A percentile compares a stretch with the other conserved stretches of the same genome.
These are phyloP conservation scores for Russula lepida DNA, from an alignment of 768 basidiomycete genomes.

Conservation along the genomic window DNA sequence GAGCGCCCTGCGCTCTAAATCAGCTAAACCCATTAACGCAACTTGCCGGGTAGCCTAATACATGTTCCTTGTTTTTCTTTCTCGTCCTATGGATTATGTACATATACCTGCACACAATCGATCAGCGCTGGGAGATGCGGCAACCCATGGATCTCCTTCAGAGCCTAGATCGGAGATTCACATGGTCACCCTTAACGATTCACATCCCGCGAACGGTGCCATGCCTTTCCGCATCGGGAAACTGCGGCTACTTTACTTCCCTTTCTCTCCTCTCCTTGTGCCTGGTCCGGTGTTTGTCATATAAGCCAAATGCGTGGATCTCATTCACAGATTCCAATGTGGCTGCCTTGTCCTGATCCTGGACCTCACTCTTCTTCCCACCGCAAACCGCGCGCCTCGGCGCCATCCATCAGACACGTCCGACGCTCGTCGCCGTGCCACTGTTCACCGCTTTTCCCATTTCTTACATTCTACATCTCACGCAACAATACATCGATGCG, in stretches of 20 bases:
- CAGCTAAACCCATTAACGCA: conserved; percentile 19
- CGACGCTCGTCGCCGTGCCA: conserved; percentile 18
- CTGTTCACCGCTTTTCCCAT: conserved; percentile 14
- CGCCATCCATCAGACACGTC: conserved; percentile 19
- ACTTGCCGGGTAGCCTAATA: conserved; percentile 18
- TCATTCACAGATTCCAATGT: conserved; percentile 18
- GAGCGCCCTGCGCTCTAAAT: conserved; percentile 18
- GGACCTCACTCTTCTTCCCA: conserved; percentile 17
- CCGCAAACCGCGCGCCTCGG: conserved; percentile 7
- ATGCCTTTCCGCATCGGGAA: conserved; percentile 14
- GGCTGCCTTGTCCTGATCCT: conserved; percentile 4
- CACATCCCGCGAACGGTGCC: conserved; percentile 19
- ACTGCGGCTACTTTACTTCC: conserved; percentile 17
- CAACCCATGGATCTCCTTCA: conserved; percentile 17
- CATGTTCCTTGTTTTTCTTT: conserved; percentile 13
- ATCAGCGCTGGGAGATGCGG: conserved; percentile 17
- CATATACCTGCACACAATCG: conserved; percentile 10
- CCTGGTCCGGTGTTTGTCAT: conserved; percentile 19
- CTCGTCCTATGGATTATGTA: not conserved
- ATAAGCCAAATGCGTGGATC: conserved; percentile 21
- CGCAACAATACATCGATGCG: conserved; percentile 4
- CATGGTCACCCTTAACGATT: conserved; percentile 8
- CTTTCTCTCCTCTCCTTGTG: not conserved
- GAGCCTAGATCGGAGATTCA: conserved; percentile 16
- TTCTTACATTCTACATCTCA: conserved; percentile 7